A percentile compares a stretch with the other conserved stretches of the same genome.
These are phyloP conservation scores for Chionographis japonica DNA, from an alignment of 106 monocot genomes.

Conservation along the genomic window DNA sequence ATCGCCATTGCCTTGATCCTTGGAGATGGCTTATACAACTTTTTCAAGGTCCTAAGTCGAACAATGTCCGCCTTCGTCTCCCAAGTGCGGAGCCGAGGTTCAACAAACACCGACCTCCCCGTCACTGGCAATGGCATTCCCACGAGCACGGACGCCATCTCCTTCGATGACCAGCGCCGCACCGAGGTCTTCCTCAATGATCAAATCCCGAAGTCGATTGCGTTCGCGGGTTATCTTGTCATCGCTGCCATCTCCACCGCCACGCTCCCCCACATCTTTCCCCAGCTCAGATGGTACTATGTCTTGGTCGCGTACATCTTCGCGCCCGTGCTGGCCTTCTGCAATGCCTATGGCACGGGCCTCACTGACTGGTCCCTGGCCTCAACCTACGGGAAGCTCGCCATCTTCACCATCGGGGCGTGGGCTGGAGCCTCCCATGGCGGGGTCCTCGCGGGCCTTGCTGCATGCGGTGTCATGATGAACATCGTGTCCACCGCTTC, in stretches of 20 bases:
- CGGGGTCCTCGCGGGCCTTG: conserved; percentile 44
- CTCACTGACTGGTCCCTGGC: conserved; percentile 54
- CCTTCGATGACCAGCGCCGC: conserved; percentile 29
- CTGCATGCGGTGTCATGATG: conserved; percentile 54
- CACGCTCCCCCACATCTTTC: conserved; percentile 31
- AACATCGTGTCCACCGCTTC: conserved; percentile 31
- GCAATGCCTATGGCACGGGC: conserved; percentile 42
- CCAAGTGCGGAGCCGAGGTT: neutral
- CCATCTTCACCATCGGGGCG: conserved; percentile 46
- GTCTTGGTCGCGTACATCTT: conserved; percentile 34
- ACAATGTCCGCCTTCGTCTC: neutral
- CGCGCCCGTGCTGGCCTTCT: conserved; percentile 43
- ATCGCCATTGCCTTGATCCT: conserved; percentile 23
- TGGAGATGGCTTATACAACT: conserved; percentile 29
- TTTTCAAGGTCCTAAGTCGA: conserved; percentile 7
- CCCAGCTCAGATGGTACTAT: conserved; percentile 45
- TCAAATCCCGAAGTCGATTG: conserved; percentile 30
- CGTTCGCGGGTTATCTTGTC: conserved; percentile 21
- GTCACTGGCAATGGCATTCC: neutral
- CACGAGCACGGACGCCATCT: neutral
- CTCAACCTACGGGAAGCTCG: conserved; percentile 58
- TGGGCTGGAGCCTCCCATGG: conserved; percentile 35
- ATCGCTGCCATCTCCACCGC: conserved; percentile 27
- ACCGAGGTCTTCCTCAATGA: conserved; percentile 36
- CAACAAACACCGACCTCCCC: neutral